Conservation (phyloP, 2,329 filamentous ascomycete species). For the Diaporthe australafricana region DNA sequence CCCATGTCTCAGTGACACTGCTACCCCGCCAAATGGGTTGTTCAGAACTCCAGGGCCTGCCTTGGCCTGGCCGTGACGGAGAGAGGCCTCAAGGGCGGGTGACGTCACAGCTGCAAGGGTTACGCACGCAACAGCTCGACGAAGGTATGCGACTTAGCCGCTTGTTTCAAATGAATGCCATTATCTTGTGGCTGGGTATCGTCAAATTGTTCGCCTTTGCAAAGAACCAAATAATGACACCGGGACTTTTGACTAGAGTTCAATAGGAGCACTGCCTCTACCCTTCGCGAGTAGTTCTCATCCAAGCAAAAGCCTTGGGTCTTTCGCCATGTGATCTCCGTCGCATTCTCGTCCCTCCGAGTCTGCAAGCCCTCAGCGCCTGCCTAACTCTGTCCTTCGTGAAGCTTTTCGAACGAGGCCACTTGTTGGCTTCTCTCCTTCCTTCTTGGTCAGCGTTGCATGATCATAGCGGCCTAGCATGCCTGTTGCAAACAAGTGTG, state of each 20-base stretch:
- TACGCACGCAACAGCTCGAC: not conserved
- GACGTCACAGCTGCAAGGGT: constrained; percentile 31
- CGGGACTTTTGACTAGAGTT: not conserved
- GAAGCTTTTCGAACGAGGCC: not conserved
- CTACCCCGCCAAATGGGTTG: constrained; percentile 1
- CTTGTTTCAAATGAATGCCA: constrained; percentile 29
- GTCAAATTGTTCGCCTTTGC: constrained; percentile 13
- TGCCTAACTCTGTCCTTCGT: not conserved
- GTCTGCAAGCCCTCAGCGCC: not conserved
- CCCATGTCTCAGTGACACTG: constrained; percentile 12
- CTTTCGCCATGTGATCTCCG: not conserved
- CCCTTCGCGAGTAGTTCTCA: not conserved
- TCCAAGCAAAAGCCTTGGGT: not conserved
- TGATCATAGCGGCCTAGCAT: not conserved
- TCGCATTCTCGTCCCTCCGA: not conserved
- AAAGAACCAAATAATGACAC: not conserved
- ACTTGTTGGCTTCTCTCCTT: not conserved
- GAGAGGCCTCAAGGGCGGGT: constrained; percentile 23
- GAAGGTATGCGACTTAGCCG: not conserved
- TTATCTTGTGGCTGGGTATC: constrained; percentile 35
- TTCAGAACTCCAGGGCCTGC: not conserved
- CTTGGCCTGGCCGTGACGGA: not conserved
- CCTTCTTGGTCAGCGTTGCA: not conserved
- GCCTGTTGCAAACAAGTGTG: not conserved
- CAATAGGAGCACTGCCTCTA: not conserved